Evolutionary conservation across 768 basidiomycete species (phyloP), one percentile per base, ranked within the genome.

Genomic region (Agaricus bisporus): DNA sequence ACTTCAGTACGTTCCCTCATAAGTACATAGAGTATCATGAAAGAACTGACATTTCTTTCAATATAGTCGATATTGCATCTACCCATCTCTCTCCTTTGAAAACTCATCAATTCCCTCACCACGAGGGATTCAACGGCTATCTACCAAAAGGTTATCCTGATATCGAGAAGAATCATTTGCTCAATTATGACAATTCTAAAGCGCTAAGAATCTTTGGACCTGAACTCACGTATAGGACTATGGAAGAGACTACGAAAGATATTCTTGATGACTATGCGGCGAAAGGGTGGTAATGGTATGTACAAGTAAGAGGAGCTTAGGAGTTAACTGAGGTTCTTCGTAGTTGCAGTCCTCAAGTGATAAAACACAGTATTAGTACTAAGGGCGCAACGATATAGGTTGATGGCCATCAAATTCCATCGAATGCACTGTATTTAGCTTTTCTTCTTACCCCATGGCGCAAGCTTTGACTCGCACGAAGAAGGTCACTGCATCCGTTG

Each of bases 181-280:
- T 15, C 5, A 14, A 7, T 11, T 53, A 18, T 25, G 44, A 53
- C 18, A 53, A 53, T 18, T 39, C 44, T 8, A 53, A 53, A 38
- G 37, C 51, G 11, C 20, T 26, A 4, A 22, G 37, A 7, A 53
- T 53, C 18, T 44, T 47, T 10, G 51, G 43, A 15, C 32, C 32
- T 32, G 32, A 32, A 6, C 45, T 53, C 25, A 46, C 18, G 7
- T 53, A 28, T n/a, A 43, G 44, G 14, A 22, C 43, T 14, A 15
- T 25, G 10, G 44, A 45, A 41, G 32, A 44, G 17, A 53, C 46
- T 43, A 46, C 51, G 26, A 36, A 17, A 9, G 44, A 36, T 15
- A 36, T 47, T 38, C 35, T 53, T 14, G 44, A 37, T 18, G 51
- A 53, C 18, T 53, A 53, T 26, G 36, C 28, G 22, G 36, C 22